Base-by-base conservation (phyloP, 164 flowering plant genomes). In the Pachysandra terminalis region DNA sequence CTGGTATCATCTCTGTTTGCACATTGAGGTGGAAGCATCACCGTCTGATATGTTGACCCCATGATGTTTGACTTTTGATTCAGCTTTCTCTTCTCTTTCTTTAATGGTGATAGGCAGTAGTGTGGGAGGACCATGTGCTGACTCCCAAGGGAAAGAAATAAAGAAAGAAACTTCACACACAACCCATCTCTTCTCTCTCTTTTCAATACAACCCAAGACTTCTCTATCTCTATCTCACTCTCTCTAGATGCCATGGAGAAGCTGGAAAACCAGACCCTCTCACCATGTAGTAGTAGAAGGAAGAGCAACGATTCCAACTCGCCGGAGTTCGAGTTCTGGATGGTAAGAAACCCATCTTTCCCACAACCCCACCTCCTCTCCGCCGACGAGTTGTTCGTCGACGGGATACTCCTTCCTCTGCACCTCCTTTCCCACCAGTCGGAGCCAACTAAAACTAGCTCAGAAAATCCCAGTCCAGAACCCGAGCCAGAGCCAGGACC, bases 271-370 rank as follows among this genome's bases (percentile, higher is more conserved):
- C 67, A 40, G 54, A 53, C 28, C 9, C 78, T 75, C 58, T 65
- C 83, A 0, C 76, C 72, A 5, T 67, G 77, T 69, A 72, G 71
- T 72, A 73, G 78, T 54, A 61, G 80, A 19, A 73, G 86, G 56
- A 72, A 77, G 48, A 71, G 74, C 71, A 64, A 52, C 45, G 71
- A 52, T 48, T 49, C 82, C 1, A 81, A 71, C 68, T 86, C 94
- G 0, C 89, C 98, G 0, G 98, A 93, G 70, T 89, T 90, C 68
- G 96, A 89, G 83, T 90, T 90, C 75, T 93, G 94, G 94, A 84
- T 74, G 85, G 71, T 85, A 63, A 80, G 89, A 61, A 86, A 91
- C 81, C 89, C 87, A 0, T 78, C 83, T 57, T 73, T 59, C 37
- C 85, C 89, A 0, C 81, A 77, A 27, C 82, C 90, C 51, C 65